A percentile compares a stretch with the other conserved stretches of the same genome.
Evolutionary conservation across 306 rosid species (phyloP).

Genomic region (Begonia masoniana): DNA sequence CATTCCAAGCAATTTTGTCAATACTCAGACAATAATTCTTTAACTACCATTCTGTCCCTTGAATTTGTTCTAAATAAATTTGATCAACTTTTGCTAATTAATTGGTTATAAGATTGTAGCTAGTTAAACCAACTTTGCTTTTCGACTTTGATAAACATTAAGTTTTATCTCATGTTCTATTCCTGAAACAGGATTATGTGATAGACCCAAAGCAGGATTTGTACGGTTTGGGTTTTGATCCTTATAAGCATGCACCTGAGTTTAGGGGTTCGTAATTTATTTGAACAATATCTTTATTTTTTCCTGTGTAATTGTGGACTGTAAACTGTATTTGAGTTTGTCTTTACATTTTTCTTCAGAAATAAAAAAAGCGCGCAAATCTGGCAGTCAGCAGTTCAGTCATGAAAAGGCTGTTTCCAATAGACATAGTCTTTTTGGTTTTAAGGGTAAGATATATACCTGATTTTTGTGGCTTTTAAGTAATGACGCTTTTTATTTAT

Average conservation of each 20-base stretch:
- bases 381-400: slow-evolving; percentile 37
- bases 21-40: no score
- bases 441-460: slow-evolving; percentile 55
- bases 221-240: slow-evolving; percentile 95
- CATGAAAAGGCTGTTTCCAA: slow-evolving; percentile 27
- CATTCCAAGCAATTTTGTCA: no score
- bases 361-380: slow-evolving; percentile 47
- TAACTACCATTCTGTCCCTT: no score
- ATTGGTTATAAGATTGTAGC: no score
- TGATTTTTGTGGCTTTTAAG: no score
- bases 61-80: no score
- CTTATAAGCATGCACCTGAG: slow-evolving; percentile 93
- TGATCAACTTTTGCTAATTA: no score
- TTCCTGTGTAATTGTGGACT: background rate
- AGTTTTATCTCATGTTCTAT: background rate
- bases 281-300: background rate
- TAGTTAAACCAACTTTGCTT: no score
- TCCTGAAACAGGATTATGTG: slow-evolving; percentile 42
- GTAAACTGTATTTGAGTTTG: slow-evolving; percentile 2
- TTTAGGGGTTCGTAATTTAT: slow-evolving; percentile 60
- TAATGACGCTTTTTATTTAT: background rate
- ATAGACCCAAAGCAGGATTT: slow-evolving; percentile 81
- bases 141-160: background rate
- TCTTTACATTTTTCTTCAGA: slow-evolving; percentile 25
- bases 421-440: slow-evolving; percentile 61